Percentiles rank a stretch among this genome's conserved stretches.
Conservation (phyloP, 2,329 filamentous ascomycete genomes). For the Fusarium luffae region DNA sequence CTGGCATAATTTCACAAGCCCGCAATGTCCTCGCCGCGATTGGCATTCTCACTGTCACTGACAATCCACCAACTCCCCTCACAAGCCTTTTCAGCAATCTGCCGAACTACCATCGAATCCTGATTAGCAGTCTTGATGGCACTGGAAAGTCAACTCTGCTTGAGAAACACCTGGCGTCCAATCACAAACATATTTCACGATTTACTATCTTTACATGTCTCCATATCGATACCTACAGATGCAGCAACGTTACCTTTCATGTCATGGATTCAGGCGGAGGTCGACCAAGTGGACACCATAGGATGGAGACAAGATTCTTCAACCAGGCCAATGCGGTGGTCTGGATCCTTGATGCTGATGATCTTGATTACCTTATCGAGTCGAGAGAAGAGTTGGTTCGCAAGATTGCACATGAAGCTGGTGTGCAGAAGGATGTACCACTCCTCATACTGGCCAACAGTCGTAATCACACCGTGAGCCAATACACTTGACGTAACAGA, state of each 20-base stretch:
- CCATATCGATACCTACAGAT: neutral
- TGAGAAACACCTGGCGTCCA: neutral
- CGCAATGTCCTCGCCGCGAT: neutral
- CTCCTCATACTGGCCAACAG: neutral
- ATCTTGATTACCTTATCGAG: neutral
- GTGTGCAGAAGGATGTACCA: neutral
- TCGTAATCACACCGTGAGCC: neutral
- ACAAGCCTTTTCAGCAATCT: conserved; percentile 6
- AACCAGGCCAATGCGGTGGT: neutral
- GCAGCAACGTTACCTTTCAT: neutral
- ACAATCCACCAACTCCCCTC: neutral
- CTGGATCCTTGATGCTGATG: neutral
- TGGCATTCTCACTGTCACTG: neutral
- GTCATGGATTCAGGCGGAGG: neutral
- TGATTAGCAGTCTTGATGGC: neutral
- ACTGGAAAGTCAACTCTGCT: conserved; percentile 4
- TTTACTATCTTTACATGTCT: neutral
- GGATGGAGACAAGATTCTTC: neutral
- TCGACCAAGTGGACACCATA: neutral
- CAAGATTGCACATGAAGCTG: neutral
- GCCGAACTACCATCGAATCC: neutral
- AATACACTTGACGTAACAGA: rapidly evolving
- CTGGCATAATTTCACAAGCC: neutral
- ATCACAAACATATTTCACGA: neutral
- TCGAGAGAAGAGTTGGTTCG: neutral